Evolutionary conservation across 1,139 yeast species (phyloP).

Genomic region (Sugiyamaella paludigena): DNA sequence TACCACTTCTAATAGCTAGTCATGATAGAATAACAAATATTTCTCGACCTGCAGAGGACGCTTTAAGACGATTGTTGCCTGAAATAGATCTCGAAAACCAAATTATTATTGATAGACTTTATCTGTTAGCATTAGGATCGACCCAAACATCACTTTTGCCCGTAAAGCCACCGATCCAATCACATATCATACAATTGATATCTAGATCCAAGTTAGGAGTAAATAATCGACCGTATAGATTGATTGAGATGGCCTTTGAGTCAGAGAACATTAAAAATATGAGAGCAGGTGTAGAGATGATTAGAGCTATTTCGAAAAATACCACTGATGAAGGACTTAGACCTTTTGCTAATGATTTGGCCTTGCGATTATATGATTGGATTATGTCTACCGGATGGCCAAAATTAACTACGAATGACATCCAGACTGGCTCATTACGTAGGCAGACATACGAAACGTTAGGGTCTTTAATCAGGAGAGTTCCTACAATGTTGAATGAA

Average conservation of each 20-base stretch:
- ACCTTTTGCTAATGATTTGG: slow-evolving; percentile 24
- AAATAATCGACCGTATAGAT: slow-evolving; percentile 34
- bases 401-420: slow-evolving; percentile 31
- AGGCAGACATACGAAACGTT: slow-evolving; percentile 73
- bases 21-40: slow-evolving; percentile 57
- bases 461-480: slow-evolving; percentile 59
- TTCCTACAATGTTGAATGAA: slow-evolving; percentile 44
- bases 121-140: slow-evolving; percentile 43
- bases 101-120: slow-evolving; percentile 45
- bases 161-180: slow-evolving; percentile 55
- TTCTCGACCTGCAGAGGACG: slow-evolving; percentile 50
- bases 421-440: slow-evolving; percentile 44
- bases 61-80: slow-evolving; percentile 46
- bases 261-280: slow-evolving; percentile 50
- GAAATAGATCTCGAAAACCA: slow-evolving; percentile 52
- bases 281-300: slow-evolving; percentile 56
- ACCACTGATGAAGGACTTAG: slow-evolving; percentile 22
- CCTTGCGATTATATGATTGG: slow-evolving; percentile 24
- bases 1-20: slow-evolving; percentile 56
- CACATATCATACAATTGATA: slow-evolving; percentile 53
- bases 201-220: slow-evolving; percentile 55
- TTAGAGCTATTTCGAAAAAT: slow-evolving; percentile 49
- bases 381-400: slow-evolving; percentile 41
- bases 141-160: slow-evolving; percentile 45
- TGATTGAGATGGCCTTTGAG: slow-evolving; percentile 54